Base-by-base conservation (phyloP, 2,329 filamentous ascomycete species). In the Arthrobotrys sphaeroides region DNA sequence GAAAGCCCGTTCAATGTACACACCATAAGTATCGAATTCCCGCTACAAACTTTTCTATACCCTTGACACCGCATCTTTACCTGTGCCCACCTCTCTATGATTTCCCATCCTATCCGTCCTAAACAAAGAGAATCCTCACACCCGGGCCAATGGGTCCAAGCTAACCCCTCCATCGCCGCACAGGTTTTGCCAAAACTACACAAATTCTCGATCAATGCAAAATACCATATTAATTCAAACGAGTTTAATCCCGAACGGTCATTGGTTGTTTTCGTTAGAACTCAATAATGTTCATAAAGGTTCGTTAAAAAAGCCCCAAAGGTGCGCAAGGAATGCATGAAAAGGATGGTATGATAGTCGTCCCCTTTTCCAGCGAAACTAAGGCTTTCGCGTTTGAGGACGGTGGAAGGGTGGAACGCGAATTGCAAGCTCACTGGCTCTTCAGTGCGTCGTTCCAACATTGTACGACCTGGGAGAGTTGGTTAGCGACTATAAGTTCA, bases 371-470 rank as follows among this genome's bases (percentile, higher is more conserved):
- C 20, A n/a, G 42, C 60, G 18, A 36, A 51, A 16, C 26, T 36
- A 42, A 20, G 36, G 9, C 28, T 51, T 22, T 38, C n/a, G n/a
- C n/a, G n/a, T 53, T 49, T 18, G 51, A 24, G 20, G 31, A 38
- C 26, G 51, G 24, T n/a, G n/a, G 7, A 10, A 40, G 18, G 12
- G 16, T 22, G 7, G 2, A 10, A 33, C 24, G 12, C 18, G 4
- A 26, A 20, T 5, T 1, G 5, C 22, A 28, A 53, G 28, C 36
- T 68, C 51, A 68, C 38, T 68, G 47, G 33, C 47, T 45, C 51
- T 68, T 68, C 3, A 47, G 36, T 16, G 49, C 49, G 20, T 68
- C 64, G 26, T 33, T 57, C 64, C 64, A 68, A 16, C 64, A 68
- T 68, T 68, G 64, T 42, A 68, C 49, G 10, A 68, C 28, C 64